These are phyloP conservation scores for Solanum tacnaense DNA, from an alignment of 257 asterid genomes.

Conservation along the genomic window DNA sequence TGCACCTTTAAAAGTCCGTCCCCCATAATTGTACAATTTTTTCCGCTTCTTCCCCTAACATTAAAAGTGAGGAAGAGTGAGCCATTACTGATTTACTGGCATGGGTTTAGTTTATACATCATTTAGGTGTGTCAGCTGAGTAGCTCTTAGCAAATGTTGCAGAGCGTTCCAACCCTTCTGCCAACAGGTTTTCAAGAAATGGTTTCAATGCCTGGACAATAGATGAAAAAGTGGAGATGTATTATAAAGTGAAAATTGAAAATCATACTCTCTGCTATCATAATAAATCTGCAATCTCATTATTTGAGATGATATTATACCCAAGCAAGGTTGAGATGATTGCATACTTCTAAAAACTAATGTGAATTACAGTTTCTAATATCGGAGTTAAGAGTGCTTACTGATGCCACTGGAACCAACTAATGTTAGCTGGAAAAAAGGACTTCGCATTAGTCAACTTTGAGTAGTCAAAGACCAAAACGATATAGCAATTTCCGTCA, in stretches of 20 bases:
- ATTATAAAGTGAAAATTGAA: neutral
- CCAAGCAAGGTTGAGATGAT: neutral
- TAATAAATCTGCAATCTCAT: neutral
- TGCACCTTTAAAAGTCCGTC: neutral
- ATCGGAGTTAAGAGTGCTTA: conserved; percentile 23
- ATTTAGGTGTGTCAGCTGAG: too few relatives aligned
- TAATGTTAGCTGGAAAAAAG: too few relatives aligned
- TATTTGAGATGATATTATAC: too few relatives aligned
- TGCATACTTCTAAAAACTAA: neutral
- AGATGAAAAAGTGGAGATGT: neutral
- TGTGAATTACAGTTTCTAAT: neutral
- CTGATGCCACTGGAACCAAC: conserved; percentile 80
- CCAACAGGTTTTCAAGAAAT: conserved; percentile 60
- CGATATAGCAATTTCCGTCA: neutral
- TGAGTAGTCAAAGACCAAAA: neutral
- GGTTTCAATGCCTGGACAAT: conserved; percentile 63
- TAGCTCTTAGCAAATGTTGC: too few relatives aligned
- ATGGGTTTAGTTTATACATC: too few relatives aligned
- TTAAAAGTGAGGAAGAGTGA: neutral
- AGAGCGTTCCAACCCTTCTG: too few relatives aligned
- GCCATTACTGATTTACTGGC: neutral
- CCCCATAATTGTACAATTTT: neutral
- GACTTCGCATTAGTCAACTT: neutral
- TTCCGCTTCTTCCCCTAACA: neutral
- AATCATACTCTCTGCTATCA: neutral